Percentiles rank a stretch among this genome's conserved stretches.
These are phyloP conservation scores for Metarhizium rileyi DNA, from an alignment of 2,329 filamentous ascomycete genomes.

Conservation along the genomic window DNA sequence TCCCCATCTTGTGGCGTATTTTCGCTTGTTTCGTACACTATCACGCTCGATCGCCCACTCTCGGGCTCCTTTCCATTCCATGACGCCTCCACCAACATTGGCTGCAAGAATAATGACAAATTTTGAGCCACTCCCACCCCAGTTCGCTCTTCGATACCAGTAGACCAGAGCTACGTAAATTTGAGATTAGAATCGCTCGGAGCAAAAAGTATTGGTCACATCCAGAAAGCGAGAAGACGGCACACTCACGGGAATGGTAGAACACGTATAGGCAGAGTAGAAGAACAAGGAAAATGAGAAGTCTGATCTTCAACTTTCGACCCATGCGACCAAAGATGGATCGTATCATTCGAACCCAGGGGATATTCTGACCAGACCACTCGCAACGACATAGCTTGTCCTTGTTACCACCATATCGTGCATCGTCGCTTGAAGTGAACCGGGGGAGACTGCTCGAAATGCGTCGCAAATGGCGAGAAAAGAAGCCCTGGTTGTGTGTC, in stretches of 20 bases:
- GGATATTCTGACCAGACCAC: constrained; percentile 33
- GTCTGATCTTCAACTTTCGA: constrained; percentile 54
- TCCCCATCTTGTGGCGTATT: constrained; percentile 79
- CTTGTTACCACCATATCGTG: constrained; percentile 61
- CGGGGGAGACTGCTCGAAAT: constrained; percentile 71
- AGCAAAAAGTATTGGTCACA: not conserved
- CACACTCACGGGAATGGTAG: constrained; percentile 61
- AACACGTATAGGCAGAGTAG: constrained; percentile 55
- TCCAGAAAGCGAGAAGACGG: not conserved
- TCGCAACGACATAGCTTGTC: constrained; percentile 59
- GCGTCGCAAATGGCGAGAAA: constrained; percentile 71
- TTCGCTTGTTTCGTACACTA: constrained; percentile 89
- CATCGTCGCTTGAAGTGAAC: constrained; percentile 43
- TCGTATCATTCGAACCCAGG: constrained; percentile 37
- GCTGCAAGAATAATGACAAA: constrained; percentile 89
- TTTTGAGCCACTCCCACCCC: constrained; percentile 77
- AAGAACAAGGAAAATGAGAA: constrained; percentile 50
- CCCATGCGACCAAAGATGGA: constrained; percentile 41
- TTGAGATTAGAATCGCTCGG: not conserved
- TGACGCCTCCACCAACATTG: constrained; percentile 91
- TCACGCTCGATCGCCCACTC: constrained; percentile 98
- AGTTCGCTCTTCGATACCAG: constrained; percentile 60
- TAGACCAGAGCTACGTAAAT: constrained; percentile 38
- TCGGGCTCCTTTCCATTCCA: constrained; percentile 96
- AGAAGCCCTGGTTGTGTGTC: constrained; percentile 77